Conservation (phyloP, 768 basidiomycete species). For the Postia placenta region DNA sequence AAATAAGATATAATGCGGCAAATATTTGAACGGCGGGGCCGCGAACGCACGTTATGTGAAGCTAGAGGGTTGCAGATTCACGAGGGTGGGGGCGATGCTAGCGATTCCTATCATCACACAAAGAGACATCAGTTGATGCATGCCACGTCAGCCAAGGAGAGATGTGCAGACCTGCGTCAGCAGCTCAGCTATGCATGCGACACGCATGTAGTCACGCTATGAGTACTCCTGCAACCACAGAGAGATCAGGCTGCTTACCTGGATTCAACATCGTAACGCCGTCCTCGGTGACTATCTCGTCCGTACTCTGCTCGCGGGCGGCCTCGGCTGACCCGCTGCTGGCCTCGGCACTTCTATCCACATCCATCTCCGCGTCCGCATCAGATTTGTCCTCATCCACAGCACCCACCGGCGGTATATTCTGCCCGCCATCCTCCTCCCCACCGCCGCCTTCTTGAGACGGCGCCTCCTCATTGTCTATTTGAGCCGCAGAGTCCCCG, state of each 20-base stretch:
- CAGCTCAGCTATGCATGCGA: conserved; percentile 39
- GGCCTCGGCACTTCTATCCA: background rate
- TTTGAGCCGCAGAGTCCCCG: too few relatives aligned
- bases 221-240: background rate
- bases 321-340: background rate
- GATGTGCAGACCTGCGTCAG: conserved; percentile 48
- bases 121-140: conserved; percentile 2
- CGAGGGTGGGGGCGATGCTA: conserved; percentile 62
- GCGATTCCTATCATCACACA: conserved; percentile 42
- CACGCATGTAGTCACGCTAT: background rate
- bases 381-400: conserved; percentile 7
- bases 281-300: conserved; percentile 56
- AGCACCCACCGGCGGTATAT: background rate
- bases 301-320: conserved; percentile 27
- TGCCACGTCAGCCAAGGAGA: too few relatives aligned
- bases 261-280: conserved; percentile 65
- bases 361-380: conserved; percentile 4
- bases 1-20: too few relatives aligned
- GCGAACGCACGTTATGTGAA: too few relatives aligned
- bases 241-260: conserved; percentile 30
- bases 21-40: too few relatives aligned
- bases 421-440: background rate
- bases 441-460: background rate
- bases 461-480: too few relatives aligned
- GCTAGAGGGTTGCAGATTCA: too few relatives aligned